Evolutionary conservation across 768 basidiomycete species (phyloP).

Genomic region (Termitomyces sp.): DNA sequence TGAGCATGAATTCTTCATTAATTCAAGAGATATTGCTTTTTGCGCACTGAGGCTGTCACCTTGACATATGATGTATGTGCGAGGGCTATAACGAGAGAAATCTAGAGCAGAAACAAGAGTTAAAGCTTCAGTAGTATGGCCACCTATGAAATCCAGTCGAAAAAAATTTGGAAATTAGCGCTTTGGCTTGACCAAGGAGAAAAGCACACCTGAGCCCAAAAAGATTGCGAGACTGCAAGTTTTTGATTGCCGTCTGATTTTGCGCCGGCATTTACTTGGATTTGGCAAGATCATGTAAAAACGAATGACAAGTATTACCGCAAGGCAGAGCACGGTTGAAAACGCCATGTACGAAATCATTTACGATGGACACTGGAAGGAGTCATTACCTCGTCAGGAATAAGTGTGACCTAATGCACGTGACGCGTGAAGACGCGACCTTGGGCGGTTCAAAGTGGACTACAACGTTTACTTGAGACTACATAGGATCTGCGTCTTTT

Average conservation of each 20-base stretch:
- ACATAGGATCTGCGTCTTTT: not conserved
- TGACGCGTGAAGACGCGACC: not conserved
- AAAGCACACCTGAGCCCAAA: conserved; percentile 77
- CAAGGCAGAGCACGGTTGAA: not conserved
- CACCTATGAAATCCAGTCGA: conserved; percentile 48
- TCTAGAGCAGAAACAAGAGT: conserved; percentile 67
- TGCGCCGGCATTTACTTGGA: not conserved
- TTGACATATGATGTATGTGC: conserved; percentile 78
- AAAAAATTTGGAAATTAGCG: not conserved
- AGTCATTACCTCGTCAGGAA: not conserved
- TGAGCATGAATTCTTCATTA: conserved; percentile 8
- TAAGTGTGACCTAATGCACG: not conserved
- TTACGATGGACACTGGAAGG: no score
- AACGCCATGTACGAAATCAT: not conserved
- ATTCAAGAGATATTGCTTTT: conserved; percentile 67
- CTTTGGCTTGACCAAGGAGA: not conserved
- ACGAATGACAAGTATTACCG: conserved; percentile 15
- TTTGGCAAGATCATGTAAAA: conserved; percentile 24
- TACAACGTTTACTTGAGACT: not conserved
- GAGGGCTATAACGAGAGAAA: conserved; percentile 64
- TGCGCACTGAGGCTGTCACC: conserved; percentile 75
- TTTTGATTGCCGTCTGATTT: conserved; percentile 5
- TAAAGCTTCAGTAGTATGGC: conserved; percentile 89
- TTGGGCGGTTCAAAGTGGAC: not conserved
- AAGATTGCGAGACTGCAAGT: conserved; percentile 68